Base-by-base conservation (phyloP, 2,329 filamentous ascomycete genomes). In the Hymenoscyphus repandus region DNA sequence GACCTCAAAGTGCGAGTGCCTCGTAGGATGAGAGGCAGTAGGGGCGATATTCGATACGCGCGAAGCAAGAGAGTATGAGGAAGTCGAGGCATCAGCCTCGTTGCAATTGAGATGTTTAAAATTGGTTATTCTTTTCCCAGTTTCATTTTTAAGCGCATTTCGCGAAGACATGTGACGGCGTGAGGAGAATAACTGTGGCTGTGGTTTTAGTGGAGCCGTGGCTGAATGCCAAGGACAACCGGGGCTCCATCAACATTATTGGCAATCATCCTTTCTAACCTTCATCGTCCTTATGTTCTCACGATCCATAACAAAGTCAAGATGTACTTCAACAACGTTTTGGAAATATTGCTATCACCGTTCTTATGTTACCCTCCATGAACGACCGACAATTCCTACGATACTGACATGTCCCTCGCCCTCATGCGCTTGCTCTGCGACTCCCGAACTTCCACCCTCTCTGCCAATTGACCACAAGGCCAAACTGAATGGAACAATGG, bases 391-490 rank as follows among this genome's bases (percentile, higher is more conserved):
- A 1, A 62, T 67, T 38, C 63, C 64, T 9, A 64, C 59, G 5
- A 59, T 61, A 9, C 51, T 50, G 34, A 56, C 55, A 53, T 96
- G 90, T 64, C 90, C 91, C 2, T 75, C 82, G 33, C 82, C 90
- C 57, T 88, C 82, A 57, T 96, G 90, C 69, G 68, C 76, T 11
- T 96, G 90, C 69, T 79, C 83, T n/a, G 70, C 79, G 1, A 85
- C 76, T 49, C 83, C 87, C 0, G 58, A 69, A 11, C 76, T 86
- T 71, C 85, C 85, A 1, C 70, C 76, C 6, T 83, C 80, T 3
- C 74, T 95, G 13, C 80, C 84, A 18, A 91, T 96, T 47, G 90
- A 96, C 64, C 76, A 78, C 60, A 76, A 80, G 54, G 79, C 79
- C 36, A 75, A 78, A 15, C 72, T 96, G 39, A 85, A 87, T 64